These are phyloP conservation scores for Zygoascus tannicola DNA, from an alignment of 805 yeast species.

Conservation along the genomic window DNA sequence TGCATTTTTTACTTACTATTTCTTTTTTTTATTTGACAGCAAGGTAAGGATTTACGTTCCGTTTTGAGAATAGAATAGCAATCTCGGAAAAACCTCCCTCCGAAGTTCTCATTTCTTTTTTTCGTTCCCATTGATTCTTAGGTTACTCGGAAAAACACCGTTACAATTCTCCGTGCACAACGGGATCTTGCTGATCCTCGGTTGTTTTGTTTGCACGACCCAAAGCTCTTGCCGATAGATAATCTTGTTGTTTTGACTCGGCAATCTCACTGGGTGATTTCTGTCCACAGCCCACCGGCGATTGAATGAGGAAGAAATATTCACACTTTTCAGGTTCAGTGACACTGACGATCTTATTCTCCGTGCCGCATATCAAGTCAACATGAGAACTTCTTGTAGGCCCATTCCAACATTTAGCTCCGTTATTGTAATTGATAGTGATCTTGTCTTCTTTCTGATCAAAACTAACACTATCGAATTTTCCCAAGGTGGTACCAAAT, in stretches of 20 bases:
- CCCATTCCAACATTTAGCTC: slow-evolving; percentile 91
- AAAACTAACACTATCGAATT: slow-evolving; percentile 18
- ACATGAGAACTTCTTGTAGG: slow-evolving; percentile 68
- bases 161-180: too few species aligned
- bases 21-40: too few species aligned
- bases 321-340: slow-evolving; percentile 86
- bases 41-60: too few species aligned
- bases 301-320: slow-evolving; percentile 41
- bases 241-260: neutral
- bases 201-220: too few species aligned
- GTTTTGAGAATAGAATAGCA: too few species aligned
- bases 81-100: too few species aligned
- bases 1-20: too few species aligned
- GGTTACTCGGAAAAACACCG: too few species aligned
- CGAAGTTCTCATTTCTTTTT: too few species aligned
- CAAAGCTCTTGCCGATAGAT: neutral
- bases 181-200: too few species aligned
- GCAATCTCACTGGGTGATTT: neutral
- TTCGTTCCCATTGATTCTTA: too few species aligned
- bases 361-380: slow-evolving; percentile 56
- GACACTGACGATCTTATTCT: slow-evolving; percentile 49
- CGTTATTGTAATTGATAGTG: slow-evolving; percentile 40
- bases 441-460: slow-evolving; percentile 24
- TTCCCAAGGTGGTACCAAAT: slow-evolving; percentile 42
- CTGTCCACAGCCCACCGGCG: slow-evolving; percentile 24